Evolutionary conservation across 2,329 filamentous ascomycete genomes (phyloP).

Genomic region (Diaporthe helianthi): DNA sequence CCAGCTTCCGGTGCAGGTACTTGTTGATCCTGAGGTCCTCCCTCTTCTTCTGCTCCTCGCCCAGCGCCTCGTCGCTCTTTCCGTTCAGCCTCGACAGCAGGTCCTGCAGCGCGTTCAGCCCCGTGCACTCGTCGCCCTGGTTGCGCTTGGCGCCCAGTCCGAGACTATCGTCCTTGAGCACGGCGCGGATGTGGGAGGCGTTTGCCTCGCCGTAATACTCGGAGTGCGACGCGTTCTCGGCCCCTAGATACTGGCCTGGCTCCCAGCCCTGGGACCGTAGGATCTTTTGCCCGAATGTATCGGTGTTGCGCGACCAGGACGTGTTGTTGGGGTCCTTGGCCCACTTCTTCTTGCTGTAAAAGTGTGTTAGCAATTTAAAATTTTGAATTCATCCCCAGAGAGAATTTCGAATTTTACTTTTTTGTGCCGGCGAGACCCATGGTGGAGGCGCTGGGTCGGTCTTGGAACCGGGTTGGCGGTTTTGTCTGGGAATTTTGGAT

Average conservation of each 20-base stretch:
- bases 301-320: constrained; percentile 83
- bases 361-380: constrained; percentile 9
- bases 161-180: constrained; percentile 88
- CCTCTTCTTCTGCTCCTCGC: constrained; percentile 72
- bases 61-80: constrained; percentile 75
- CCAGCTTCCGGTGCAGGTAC: constrained; percentile 79
- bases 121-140: constrained; percentile 79
- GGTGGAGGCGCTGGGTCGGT: constrained; percentile 22
- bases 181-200: constrained; percentile 83
- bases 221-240: constrained; percentile 75
- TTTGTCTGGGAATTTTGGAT: neutral
- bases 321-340: constrained; percentile 95
- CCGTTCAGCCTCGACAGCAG: constrained; percentile 90
- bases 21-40: constrained; percentile 75
- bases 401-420: constrained; percentile 58
- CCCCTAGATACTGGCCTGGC: constrained; percentile 83
- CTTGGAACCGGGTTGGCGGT: neutral
- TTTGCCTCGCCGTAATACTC: constrained; percentile 81
- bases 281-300: constrained; percentile 87
- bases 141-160: constrained; percentile 85
- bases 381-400: too few species aligned
- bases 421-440: constrained; percentile 76
- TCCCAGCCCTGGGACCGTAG: constrained; percentile 90
- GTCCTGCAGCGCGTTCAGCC: constrained; percentile 85
- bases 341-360: constrained; percentile 67